Conservation (phyloP, 1,284 basidiomycete genomes). For the Schizophyllum amplum region DNA sequence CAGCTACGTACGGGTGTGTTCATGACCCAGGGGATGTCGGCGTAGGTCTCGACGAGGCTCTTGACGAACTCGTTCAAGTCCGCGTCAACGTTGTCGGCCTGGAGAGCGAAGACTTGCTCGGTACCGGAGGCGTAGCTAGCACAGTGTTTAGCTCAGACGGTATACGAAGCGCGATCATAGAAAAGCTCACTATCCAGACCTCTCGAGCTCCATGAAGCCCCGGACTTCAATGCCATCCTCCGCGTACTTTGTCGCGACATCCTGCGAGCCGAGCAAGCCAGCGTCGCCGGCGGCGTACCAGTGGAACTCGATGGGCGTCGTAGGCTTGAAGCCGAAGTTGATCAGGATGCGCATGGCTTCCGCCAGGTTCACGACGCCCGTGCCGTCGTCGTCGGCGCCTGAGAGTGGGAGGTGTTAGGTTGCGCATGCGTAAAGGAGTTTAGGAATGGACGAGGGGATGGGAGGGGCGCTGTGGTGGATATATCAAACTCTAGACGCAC, state of each 20-base stretch:
- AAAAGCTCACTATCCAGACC: constrained; percentile 42
- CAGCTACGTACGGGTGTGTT: constrained; percentile 24
- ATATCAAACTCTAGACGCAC: too few species aligned
- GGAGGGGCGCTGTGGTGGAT: too few species aligned
- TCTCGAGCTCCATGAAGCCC: constrained; percentile 36
- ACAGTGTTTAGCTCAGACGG: not conserved
- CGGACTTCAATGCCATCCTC: constrained; percentile 36
- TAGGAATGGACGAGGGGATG: too few species aligned
- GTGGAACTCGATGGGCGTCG: constrained; percentile 46
- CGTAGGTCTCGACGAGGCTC: constrained; percentile 29
- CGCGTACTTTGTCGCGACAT: constrained; percentile 53
- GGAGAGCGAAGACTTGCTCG: constrained; percentile 50
- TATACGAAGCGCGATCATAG: not conserved
- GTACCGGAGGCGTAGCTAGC: constrained; percentile 48
- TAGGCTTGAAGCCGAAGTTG: constrained; percentile 32
- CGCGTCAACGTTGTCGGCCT: constrained; percentile 53
- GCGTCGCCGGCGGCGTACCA: constrained; percentile 49
- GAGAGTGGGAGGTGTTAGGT: too few species aligned
- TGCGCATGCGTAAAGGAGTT: too few species aligned
- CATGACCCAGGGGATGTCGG: constrained; percentile 30
- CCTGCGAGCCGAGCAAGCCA: constrained; percentile 55
- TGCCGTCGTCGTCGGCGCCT: constrained; percentile 11
- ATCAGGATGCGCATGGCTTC: constrained; percentile 34
- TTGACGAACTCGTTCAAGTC: constrained; percentile 32
- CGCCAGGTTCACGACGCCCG: constrained; percentile 31